Base-by-base conservation (phyloP, 805 yeast genomes). In the Cyberlindnera galapagoensis region DNA sequence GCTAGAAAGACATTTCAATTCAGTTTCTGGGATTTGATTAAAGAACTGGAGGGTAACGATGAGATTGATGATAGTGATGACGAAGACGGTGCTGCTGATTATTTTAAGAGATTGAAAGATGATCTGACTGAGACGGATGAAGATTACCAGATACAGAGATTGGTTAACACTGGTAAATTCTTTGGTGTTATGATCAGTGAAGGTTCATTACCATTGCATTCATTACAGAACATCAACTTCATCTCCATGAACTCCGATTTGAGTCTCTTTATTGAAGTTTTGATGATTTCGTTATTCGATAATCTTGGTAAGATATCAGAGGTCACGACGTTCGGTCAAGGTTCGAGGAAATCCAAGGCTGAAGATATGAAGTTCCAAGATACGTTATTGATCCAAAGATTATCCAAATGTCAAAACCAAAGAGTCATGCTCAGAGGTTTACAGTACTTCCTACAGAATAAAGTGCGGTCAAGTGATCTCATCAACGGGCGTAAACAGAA, bases 1-100 rank as follows among this genome's bases (percentile, higher is more conserved):
- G 60, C 82, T 55, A 71, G 83, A 51, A 87, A 88, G 56, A 75
- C 94, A 0, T 80, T 92, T 47, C 97, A 90, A 52, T 87, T 92
- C 53, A 65, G 76, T 46, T 65, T 92, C 24, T 92, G 97, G 97
- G 95, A 92, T 55, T 67, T 76, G 26, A 47, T 88, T 12, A 76
- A 76, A 43, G 84, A 77, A 21, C 62, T 85, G 26, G 95, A 84
- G 42, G 68, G 65, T 3, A 66, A 61, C 6, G 69, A 59, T 6
- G 67, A 57, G 19, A 73, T 68, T 7, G 56, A 50, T 21, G 52
- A 45, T 16, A 56, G 46, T 8, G 56, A 44, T 3, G 60, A 48
- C 10, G n/a, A n/a, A n/a, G n/a, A n/a, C n/a, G n/a, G n/a, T n/a
- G 26, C 20, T 7, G 59, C 43, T 1, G 59, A 51, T 25, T 42